Evolutionary conservation across 805 yeast species (phyloP).

Genomic region (Kregervanrija pseudodelftensis): DNA sequence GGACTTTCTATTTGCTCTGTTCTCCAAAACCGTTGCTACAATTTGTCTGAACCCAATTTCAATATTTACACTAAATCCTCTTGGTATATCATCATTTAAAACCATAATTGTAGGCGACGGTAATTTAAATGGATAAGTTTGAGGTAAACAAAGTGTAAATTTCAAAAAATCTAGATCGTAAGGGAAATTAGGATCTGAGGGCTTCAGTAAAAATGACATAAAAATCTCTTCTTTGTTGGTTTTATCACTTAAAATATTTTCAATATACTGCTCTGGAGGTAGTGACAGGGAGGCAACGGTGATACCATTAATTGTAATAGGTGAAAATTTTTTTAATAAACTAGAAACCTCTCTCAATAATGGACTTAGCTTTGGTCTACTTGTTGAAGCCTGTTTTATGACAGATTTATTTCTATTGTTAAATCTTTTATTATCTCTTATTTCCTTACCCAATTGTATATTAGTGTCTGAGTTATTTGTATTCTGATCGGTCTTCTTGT

Average conservation of each 20-base stretch:
- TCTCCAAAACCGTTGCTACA: constrained; percentile 31
- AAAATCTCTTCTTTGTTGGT: constrained; percentile 25
- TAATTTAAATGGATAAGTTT: constrained; percentile 40
- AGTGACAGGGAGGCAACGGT: constrained; percentile 14
- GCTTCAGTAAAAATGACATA: constrained; percentile 39
- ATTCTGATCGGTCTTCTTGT: too few relatives aligned
- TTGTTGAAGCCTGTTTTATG: too few relatives aligned
- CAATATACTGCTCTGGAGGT: constrained; percentile 14
- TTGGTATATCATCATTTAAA: constrained; percentile 60
- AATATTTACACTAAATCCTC: constrained; percentile 60
- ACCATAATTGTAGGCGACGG: constrained; percentile 46
- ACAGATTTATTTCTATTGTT: background rate
- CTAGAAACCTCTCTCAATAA: constrained; percentile 18
- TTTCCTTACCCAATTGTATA: background rate
- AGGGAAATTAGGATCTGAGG: constrained; percentile 71
- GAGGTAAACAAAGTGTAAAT: constrained; percentile 48
- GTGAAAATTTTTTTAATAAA: constrained; percentile 14
- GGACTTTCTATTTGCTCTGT: constrained; percentile 21
- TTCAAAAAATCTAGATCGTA: constrained; percentile 50
- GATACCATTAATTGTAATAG: constrained; percentile 27
- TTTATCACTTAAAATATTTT: constrained; percentile 10
- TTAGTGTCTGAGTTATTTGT: too few relatives aligned
- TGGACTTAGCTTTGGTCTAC: background rate
- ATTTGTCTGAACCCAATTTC: constrained; percentile 56
- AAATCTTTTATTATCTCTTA: background rate